Conservation (phyloP, 208 protist species). For the Trypanosoma melophagium region DNA sequence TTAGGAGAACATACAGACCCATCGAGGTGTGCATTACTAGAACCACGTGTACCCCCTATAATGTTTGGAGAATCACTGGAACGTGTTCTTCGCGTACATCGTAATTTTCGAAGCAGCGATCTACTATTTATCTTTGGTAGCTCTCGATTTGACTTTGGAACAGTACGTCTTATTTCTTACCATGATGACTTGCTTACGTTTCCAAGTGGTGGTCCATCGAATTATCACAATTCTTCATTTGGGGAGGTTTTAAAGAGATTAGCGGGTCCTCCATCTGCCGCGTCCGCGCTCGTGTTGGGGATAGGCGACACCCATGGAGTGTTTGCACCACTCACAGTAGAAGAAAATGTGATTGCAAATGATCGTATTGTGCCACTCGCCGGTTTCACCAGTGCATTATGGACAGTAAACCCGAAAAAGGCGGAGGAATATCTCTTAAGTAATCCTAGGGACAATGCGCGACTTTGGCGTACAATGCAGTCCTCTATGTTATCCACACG, state of each 20-base stretch:
- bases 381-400: conserved; percentile 65
- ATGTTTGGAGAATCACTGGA: conserved; percentile 55
- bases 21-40: conserved; percentile 59
- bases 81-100: conserved; percentile 59
- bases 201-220: background rate
- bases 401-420: conserved; percentile 51
- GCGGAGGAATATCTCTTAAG: conserved; percentile 44
- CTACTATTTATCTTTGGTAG: conserved; percentile 61
- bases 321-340: conserved; percentile 29
- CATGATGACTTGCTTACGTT: conserved; percentile 18
- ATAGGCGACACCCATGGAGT: conserved; percentile 37
- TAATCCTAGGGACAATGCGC: conserved; percentile 40
- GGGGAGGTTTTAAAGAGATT: conserved; percentile 30
- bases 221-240: conserved; percentile 8
- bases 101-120: conserved; percentile 36
- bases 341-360: conserved; percentile 31
- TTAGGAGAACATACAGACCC: conserved; percentile 60
- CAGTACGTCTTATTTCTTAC: conserved; percentile 34
- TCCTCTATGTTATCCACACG: conserved; percentile 81
- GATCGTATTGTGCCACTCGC: conserved; percentile 44
- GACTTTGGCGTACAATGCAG: conserved; percentile 83
- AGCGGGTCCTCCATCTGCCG: background rate
- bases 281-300: conserved; percentile 41
- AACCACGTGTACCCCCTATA: conserved; percentile 49
- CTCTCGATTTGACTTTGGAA: conserved; percentile 47